A percentile compares a stretch with the other conserved stretches of the same genome.
These are phyloP conservation scores for Annona squamosa DNA, from an alignment of 164 flowering plant species.

Conservation along the genomic window DNA sequence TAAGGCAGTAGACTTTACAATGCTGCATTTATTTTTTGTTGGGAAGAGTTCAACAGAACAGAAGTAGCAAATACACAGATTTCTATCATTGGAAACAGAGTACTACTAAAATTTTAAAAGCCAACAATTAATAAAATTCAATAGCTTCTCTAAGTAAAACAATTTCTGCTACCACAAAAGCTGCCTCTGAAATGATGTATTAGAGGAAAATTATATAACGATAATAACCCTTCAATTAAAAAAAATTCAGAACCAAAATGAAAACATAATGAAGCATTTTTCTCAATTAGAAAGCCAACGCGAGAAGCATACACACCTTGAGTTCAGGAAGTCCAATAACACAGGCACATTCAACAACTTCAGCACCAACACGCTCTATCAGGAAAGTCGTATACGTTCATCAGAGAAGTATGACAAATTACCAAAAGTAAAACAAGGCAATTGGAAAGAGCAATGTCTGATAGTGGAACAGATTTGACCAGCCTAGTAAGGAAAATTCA, in stretches of 20 bases:
- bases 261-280: background rate
- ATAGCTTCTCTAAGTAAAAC: no score
- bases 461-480: background rate
- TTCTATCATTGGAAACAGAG: no score
- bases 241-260: background rate
- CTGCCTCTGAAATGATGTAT: background rate
- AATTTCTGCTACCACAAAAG: background rate
- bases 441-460: background rate
- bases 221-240: no score
- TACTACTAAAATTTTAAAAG: no score
- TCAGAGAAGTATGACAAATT: background rate
- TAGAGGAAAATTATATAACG: background rate
- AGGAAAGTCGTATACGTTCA: background rate
- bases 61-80: no score
- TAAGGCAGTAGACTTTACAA: no score
- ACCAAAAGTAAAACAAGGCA: background rate
- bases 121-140: no score
- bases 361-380: conserved; percentile 34
- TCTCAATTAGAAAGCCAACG: background rate
- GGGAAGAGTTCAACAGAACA: no score
- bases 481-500: background rate
- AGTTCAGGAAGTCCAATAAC: conserved; percentile 51
- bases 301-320: conserved; percentile 21
- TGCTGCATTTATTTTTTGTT: no score
- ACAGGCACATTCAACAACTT: conserved; percentile 54